Percentiles rank a stretch among this genome's conserved stretches.
phyloP scores from a whole-genome alignment of 2,329 filamentous ascomycete species.

The Neofusicoccum cordaticola region DNA sequence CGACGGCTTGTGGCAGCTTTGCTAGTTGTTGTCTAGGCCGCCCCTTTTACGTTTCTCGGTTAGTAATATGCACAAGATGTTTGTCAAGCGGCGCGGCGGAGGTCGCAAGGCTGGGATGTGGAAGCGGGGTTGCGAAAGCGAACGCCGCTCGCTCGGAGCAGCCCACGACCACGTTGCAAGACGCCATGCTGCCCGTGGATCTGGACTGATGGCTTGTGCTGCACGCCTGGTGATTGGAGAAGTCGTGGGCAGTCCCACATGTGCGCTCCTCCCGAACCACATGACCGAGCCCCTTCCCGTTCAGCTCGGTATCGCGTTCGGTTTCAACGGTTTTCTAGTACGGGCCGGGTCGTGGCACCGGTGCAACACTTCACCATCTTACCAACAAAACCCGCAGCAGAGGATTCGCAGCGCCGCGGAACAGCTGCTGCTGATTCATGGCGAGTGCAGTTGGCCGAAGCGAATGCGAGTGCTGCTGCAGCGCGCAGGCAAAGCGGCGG shows the following conservation, averaged over 20 bases:
- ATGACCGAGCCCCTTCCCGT: neutral
- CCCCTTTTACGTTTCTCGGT: neutral
- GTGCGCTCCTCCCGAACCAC: conserved; percentile 1
- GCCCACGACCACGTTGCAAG: neutral
- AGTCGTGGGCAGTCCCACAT: neutral
- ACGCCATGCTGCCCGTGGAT: neutral
- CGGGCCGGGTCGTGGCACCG: neutral
- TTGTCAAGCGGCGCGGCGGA: neutral
- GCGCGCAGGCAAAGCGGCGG: too few species aligned
- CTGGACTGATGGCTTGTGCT: neutral
- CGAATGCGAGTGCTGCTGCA: too few species aligned
- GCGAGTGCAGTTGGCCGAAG: too few species aligned
- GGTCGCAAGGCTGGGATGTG: neutral
- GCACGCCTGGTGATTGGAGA: neutral
- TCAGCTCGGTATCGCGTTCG: conserved; percentile 9
- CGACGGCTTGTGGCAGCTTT: neutral
- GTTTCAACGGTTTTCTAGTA: neutral
- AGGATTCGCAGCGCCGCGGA: too few species aligned
- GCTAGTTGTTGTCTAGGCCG: neutral
- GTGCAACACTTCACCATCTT: neutral
- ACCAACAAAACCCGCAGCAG: neutral
- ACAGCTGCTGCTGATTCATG: too few species aligned
- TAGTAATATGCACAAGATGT: neutral
- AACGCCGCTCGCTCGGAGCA: neutral
- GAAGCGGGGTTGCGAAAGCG: conserved; percentile 6